Base-by-base conservation (phyloP, 1,139 yeast genomes). In the Pichia sorboxylosa region DNA sequence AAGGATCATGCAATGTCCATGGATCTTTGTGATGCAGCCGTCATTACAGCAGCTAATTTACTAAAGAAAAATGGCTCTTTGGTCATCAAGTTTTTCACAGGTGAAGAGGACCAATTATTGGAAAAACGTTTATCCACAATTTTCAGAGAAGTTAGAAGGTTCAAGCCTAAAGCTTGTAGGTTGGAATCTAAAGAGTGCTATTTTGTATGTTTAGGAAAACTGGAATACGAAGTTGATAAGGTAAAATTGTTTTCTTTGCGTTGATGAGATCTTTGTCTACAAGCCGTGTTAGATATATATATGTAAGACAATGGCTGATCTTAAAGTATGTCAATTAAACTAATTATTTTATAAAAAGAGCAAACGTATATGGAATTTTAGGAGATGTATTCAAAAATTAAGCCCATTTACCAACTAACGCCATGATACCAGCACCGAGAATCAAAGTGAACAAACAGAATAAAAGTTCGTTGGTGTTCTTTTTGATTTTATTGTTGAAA, bases 1-100 rank as follows among this genome's bases (percentile, higher is more conserved):
- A 63, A 69, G 42, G 87, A 79, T 47, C 87, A 78, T 49, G 54
- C 64, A 2, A 62, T 64, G 38, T 69, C 77, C 40, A 69, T 73
- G 69, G 95, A 87, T 52, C 59, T 90, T 35, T 90, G 96, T 42
- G 96, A 90, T 51, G 95, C 97, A 0, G 87, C 95, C 0, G 58
- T 90, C 38, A 63, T 83, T 11, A 66, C 87, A 35, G 75, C 85
- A 3, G 68, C 82, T 32, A 83, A 76, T 39, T 53, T 79, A 3
- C 57, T 90, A 35, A 73, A 65, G 41, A 72, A 77, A 10, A 69
- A 69, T 8, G 98, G 98, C 1, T 56, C 65, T 6, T 70, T 84
- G 46, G 75, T 85, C 5, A 69, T 93, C 45, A 76, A 92, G 50
- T 66, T 82, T 39, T 73, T 69, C 43, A 62, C 74, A 0, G 92